A percentile compares a stretch with the other conserved stretches of the same genome.
Evolutionary conservation across 495 filamentous ascomycete species (phyloP).

Genomic region (Neurospora tetraspora): DNA sequence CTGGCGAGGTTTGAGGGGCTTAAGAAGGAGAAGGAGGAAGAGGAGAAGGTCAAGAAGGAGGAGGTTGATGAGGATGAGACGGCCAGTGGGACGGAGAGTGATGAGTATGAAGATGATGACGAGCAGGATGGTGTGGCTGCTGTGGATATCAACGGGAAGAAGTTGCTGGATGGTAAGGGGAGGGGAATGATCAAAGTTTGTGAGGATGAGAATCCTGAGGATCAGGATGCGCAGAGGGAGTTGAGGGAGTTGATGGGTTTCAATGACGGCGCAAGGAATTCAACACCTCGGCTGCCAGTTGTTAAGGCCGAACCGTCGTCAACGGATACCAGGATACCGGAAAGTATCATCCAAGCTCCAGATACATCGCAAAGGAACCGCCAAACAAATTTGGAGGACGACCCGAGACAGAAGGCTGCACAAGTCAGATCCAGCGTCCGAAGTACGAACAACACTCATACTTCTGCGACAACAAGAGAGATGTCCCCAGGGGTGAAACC

Average conservation of each 20-base stretch:
- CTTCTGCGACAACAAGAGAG: neutral
- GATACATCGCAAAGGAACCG: too few relatives aligned
- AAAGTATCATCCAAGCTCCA: neutral
- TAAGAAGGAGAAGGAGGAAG: conserved; percentile 34
- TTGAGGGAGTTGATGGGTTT: conserved; percentile 43
- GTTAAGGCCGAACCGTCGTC: neutral
- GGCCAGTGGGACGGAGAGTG: conserved; percentile 26
- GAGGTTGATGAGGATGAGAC: conserved; percentile 30
- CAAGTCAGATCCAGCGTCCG: neutral
- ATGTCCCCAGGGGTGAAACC: neutral
- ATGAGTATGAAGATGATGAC: conserved; percentile 31
- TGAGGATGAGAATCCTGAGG: conserved; percentile 54
- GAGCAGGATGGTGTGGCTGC: conserved; percentile 22
- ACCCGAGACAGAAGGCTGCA: neutral
- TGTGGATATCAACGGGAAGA: conserved; percentile 48
- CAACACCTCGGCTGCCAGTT: neutral
- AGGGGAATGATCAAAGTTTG: conserved; percentile 58
- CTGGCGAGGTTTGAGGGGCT: conserved; percentile 58
- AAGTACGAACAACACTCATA: neutral
- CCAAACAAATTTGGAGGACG: neutral
- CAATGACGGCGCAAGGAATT: neutral
- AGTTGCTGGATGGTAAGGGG: conserved; percentile 50
- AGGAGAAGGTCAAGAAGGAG: conserved; percentile 11
- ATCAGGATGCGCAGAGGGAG: conserved; percentile 50
- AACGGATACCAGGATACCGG: neutral